Base-by-base conservation (phyloP, 2,329 filamentous ascomycete genomes). In the Byssochlamys sp. region DNA sequence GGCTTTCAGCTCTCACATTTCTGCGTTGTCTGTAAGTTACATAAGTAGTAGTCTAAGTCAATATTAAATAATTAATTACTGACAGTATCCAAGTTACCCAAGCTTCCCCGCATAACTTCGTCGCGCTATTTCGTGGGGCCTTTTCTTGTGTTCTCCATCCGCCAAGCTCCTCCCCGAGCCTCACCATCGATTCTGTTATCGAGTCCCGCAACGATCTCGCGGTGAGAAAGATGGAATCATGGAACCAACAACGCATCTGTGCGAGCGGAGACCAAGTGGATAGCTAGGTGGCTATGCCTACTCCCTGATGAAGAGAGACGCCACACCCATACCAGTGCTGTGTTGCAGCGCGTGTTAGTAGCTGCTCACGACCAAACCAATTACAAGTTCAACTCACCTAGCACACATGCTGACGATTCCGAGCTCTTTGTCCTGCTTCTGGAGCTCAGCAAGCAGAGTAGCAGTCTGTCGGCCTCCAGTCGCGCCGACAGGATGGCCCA, bases 361-460 rank as follows among this genome's bases (percentile, higher is more conserved):
- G 4, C 7, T 45, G 39, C 6, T 19, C n/a, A 14, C 14, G 24
- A 75, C 26, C 10, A 5, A 26, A 51, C 7, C 12, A 28, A 14
- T 12, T 26, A 27, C n/a, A 5, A 6, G 10, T 33, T 27, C 11
- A 29, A 29, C 81, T 58, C 80, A 82, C 82, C 84, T 84, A 29
- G 82, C 82, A 69, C 81, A 96, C 91, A 96, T 96, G 71, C 87
- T 91, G 19, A 90, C 95, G 71, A 96, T 75, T 57, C 95, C 76
- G 64, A 95, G 81, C 86, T 91, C 94, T 82, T 91, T 91, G 80
- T 89, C 89, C 63, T 83, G 84, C 70, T 88, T 83, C 70, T 88
- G 80, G 68, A 85, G 82, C 79, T 95, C 90, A 66, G 88, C 90
- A 66, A 95, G 73, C n/a, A 91, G 89, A 0, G 91, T 96, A 58